A percentile compares a stretch with the other conserved stretches of the same genome.
Evolutionary conservation across 139 green algal species (phyloP).

Genomic region (Microglena sp.): DNA sequence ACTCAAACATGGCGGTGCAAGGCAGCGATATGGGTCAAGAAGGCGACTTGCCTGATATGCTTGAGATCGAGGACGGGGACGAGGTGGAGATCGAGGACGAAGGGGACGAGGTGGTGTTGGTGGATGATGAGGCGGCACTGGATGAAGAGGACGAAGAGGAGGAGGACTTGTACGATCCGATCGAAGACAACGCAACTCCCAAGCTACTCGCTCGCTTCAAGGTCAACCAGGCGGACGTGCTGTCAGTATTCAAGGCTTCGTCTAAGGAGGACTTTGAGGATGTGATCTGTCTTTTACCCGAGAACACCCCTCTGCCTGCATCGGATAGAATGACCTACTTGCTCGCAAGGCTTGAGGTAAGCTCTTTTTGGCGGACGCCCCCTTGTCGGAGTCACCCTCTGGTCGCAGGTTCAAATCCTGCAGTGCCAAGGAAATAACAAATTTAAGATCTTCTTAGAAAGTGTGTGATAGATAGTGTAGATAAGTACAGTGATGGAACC

Average conservation of each 20-base stretch:
- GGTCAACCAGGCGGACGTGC: conserved; percentile 33
- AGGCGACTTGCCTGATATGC: too few species aligned
- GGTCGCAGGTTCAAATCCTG: neutral
- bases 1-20: too few species aligned
- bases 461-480: too few species aligned
- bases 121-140: neutral
- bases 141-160: conserved; percentile 6
- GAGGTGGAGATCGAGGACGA: neutral
- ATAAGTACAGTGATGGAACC: too few species aligned
- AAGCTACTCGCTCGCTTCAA: conserved; percentile 48
- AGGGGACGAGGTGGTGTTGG: neutral
- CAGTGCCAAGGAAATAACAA: neutral
- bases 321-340: conserved; percentile 60
- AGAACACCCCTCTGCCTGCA: conserved; percentile 53
- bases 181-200: conserved; percentile 25
- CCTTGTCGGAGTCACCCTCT: too few species aligned
- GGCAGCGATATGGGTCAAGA: too few species aligned
- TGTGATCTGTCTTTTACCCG: conserved; percentile 46
- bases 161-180: conserved; percentile 13
- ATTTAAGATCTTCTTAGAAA: neutral
- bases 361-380: neutral
- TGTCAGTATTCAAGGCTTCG: conserved; percentile 49
- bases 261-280: conserved; percentile 60
- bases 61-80: neutral
- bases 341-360: conserved; percentile 43